Evolutionary conservation across 805 yeast species (phyloP).

Genomic region (Yarrowia deformans): DNA sequence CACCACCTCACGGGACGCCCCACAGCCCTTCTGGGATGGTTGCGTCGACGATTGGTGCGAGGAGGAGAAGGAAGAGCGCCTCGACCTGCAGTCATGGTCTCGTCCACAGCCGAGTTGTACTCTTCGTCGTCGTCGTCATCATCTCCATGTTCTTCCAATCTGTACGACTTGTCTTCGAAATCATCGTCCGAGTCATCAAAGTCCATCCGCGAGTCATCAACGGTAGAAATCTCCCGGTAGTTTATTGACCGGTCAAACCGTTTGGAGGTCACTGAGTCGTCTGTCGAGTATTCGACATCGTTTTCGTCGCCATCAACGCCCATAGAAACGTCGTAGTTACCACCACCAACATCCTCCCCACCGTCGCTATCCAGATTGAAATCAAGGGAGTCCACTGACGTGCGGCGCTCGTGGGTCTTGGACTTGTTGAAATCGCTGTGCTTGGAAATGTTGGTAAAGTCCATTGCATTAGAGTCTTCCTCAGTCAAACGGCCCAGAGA

Average conservation of each 20-base stretch:
- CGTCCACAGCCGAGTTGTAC: slow-evolving; percentile 5
- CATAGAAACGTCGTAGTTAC: not conserved
- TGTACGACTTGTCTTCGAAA: not conserved
- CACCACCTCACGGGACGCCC: slow-evolving; percentile 77
- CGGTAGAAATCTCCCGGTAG: slow-evolving; percentile 2
- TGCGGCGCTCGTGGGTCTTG: not conserved
- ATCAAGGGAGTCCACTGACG: not conserved
- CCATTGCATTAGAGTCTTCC: not conserved
- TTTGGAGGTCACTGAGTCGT: not conserved
- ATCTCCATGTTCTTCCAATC: not conserved
- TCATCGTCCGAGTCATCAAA: slow-evolving; percentile 20
- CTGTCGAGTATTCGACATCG: not conserved
- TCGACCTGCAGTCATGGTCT: not conserved
- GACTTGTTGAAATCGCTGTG: not conserved
- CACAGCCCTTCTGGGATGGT: slow-evolving; percentile 59
- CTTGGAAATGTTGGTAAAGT: slow-evolving; percentile 1
- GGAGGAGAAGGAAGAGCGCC: slow-evolving; percentile 29
- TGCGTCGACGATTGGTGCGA: slow-evolving; percentile 62
- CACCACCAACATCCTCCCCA: not conserved
- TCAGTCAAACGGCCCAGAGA: not conserved
- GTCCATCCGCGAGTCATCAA: slow-evolving; percentile 5
- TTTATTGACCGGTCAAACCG: slow-evolving; percentile 6
- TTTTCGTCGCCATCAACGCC: not conserved
- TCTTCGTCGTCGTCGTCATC: slow-evolving; percentile 21
- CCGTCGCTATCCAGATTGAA: not conserved